A percentile compares a stretch with the other conserved stretches of the same genome.
These are phyloP conservation scores for Fusarium stilboides DNA, from an alignment of 2,329 filamentous ascomycete species.

Conservation along the genomic window DNA sequence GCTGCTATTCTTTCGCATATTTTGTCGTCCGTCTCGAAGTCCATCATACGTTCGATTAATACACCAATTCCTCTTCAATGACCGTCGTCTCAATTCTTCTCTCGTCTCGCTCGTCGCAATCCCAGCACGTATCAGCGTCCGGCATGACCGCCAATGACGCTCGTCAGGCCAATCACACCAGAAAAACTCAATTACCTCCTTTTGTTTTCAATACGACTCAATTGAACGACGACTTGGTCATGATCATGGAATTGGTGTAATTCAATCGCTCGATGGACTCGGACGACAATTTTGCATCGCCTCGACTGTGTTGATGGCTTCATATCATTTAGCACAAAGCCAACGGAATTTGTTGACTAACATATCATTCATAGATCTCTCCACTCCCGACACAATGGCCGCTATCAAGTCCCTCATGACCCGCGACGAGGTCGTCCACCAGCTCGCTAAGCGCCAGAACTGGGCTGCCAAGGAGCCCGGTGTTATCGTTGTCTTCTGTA, in stretches of 20 bases:
- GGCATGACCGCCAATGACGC: constrained; percentile 28
- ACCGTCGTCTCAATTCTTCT: constrained; percentile 18
- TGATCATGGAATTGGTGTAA: constrained; percentile 25
- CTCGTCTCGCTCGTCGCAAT: constrained; percentile 32
- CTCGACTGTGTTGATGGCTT: not conserved
- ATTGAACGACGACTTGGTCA: constrained; percentile 24
- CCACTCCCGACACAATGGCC: constrained; percentile 58
- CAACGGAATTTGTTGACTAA: constrained; percentile 12
- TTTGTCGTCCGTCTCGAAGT: constrained; percentile 15
- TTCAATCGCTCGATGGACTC: constrained; percentile 26
- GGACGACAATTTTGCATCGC: constrained; percentile 6
- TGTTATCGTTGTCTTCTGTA: constrained; percentile 62
- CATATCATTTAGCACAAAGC: constrained; percentile 6
- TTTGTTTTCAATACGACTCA: constrained; percentile 19
- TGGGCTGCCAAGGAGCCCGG: constrained; percentile 58
- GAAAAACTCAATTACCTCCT: constrained; percentile 5
- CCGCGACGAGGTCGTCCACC: constrained; percentile 57
- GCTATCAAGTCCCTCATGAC: constrained; percentile 58
- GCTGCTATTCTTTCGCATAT: constrained; percentile 15
- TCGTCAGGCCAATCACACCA: constrained; percentile 25
- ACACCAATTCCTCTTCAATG: constrained; percentile 30
- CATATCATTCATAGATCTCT: constrained; percentile 45
- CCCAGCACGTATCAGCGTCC: constrained; percentile 19
- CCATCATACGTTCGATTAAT: constrained; percentile 18
- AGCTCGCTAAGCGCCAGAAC: constrained; percentile 60